Evolutionary conservation across 2,329 filamentous ascomycete genomes (phyloP).

Genomic region (Cladosporium halotolerans): DNA sequence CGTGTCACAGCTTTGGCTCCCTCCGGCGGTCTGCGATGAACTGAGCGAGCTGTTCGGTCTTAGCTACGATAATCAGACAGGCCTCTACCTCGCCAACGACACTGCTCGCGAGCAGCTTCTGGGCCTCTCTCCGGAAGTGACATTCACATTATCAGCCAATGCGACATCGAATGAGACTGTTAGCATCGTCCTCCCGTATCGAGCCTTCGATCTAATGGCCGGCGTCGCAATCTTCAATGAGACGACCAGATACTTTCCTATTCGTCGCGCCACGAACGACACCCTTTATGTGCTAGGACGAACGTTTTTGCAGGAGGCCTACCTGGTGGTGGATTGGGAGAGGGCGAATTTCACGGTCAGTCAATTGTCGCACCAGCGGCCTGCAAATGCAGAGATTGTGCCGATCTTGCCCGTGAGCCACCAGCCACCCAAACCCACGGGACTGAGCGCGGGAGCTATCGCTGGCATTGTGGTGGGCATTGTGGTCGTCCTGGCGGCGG

Average conservation of each 20-base stretch:
- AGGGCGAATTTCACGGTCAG: slow-evolving; percentile 23
- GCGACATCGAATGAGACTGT: slow-evolving; percentile 4
- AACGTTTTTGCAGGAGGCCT: slow-evolving; percentile 37
- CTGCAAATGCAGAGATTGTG: neutral
- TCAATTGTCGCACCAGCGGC: neutral
- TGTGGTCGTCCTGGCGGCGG: neutral
- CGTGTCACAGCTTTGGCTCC: slow-evolving; percentile 36
- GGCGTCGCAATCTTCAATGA: slow-evolving; percentile 19
- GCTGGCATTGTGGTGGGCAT: slow-evolving; percentile 7
- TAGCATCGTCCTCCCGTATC: slow-evolving; percentile 32
- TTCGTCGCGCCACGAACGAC: slow-evolving; percentile 33
- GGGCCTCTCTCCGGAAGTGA: slow-evolving; percentile 33
- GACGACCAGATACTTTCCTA: slow-evolving; percentile 32
- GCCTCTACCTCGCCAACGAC: slow-evolving; percentile 33
- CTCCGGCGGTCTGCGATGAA: slow-evolving; percentile 26
- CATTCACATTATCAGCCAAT: slow-evolving; percentile 30
- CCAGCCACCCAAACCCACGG: neutral
- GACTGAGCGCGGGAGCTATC: neutral
- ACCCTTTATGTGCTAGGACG: slow-evolving; percentile 34
- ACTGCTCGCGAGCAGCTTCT: slow-evolving; percentile 28
- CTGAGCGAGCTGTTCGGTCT: slow-evolving; percentile 33
- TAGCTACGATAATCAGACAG: slow-evolving; percentile 27
- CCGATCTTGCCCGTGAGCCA: neutral
- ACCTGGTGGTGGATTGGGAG: slow-evolving; percentile 35
- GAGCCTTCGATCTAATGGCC: slow-evolving; percentile 31